These are phyloP conservation scores for Nakaseomyces uthaithaninus DNA, from an alignment of 1,139 yeast genomes.

Conservation along the genomic window DNA sequence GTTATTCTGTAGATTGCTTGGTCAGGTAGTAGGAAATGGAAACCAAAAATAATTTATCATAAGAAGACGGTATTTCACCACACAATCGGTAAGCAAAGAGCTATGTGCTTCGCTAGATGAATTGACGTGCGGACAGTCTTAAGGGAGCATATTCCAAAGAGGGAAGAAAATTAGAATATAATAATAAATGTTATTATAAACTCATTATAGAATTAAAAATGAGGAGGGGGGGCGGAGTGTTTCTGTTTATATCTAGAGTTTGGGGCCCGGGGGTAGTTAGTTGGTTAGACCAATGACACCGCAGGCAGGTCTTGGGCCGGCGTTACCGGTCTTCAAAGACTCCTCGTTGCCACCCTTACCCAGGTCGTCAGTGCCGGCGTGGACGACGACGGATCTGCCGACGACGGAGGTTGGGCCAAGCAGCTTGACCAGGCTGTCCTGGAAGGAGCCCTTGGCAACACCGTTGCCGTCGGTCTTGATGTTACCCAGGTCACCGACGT, in stretches of 20 bases:
- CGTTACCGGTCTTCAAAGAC: constrained; percentile 95
- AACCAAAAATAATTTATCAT: no score
- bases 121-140: no score
- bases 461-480: constrained; percentile 78
- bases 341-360: constrained; percentile 95
- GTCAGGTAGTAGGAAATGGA: no score
- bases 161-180: no score
- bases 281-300: constrained; percentile 87
- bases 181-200: no score
- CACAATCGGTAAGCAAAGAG: no score
- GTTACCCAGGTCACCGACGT: constrained; percentile 97
- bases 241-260: not conserved
- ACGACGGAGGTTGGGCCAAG: constrained; percentile 77
- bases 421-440: constrained; percentile 69
- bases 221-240: no score
- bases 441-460: constrained; percentile 80
- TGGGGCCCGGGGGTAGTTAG: constrained; percentile 19
- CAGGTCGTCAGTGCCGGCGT: constrained; percentile 89
- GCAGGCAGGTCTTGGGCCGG: constrained; percentile 98
- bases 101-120: no score
- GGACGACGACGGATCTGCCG: constrained; percentile 95
- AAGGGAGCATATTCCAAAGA: no score
- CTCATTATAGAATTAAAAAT: no score
- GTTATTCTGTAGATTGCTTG: no score
- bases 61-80: no score